Evolutionary conservation across 306 rosid genomes (phyloP).

Genomic region (Sphenostylis stenocarpa): DNA sequence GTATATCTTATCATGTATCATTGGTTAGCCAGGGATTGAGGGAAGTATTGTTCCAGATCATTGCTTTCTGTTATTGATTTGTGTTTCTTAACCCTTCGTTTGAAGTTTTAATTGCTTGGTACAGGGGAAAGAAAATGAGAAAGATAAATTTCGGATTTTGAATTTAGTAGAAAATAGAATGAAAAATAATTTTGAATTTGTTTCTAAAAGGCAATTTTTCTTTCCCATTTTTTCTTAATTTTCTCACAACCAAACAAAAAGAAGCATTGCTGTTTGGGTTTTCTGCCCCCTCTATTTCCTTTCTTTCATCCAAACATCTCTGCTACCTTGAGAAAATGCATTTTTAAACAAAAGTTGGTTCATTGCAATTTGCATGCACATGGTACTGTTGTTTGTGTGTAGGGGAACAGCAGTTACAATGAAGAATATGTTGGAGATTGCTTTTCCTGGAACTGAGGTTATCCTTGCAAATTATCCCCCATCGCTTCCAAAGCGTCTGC

Average conservation of each 20-base stretch:
- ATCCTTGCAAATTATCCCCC: conserved; percentile 72
- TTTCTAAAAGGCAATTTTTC: neutral
- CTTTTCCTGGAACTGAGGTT: conserved; percentile 68
- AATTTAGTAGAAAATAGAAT: neutral
- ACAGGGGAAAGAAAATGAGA: neutral
- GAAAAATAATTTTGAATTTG: neutral
- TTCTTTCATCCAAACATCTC: neutral
- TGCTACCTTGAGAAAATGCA: no score
- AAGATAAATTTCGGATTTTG: neutral
- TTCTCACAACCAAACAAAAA: neutral
- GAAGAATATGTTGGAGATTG: conserved; percentile 64
- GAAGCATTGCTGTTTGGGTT: neutral
- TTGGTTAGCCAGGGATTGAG: neutral
- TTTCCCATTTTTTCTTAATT: neutral
- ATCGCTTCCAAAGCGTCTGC: conserved; percentile 62
- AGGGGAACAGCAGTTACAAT: conserved; percentile 77
- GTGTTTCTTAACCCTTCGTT: neutral
- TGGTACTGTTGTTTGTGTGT: conserved; percentile 19
- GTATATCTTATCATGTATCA: neutral
- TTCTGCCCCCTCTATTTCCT: neutral
- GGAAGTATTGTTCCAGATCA: neutral
- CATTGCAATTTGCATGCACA: neutral
- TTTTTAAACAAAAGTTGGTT: neutral
- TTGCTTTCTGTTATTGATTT: neutral
- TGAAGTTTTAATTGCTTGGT: neutral